phyloP scores from a whole-genome alignment of 345 rosid genomes.

The Ricinus communis region DNA sequence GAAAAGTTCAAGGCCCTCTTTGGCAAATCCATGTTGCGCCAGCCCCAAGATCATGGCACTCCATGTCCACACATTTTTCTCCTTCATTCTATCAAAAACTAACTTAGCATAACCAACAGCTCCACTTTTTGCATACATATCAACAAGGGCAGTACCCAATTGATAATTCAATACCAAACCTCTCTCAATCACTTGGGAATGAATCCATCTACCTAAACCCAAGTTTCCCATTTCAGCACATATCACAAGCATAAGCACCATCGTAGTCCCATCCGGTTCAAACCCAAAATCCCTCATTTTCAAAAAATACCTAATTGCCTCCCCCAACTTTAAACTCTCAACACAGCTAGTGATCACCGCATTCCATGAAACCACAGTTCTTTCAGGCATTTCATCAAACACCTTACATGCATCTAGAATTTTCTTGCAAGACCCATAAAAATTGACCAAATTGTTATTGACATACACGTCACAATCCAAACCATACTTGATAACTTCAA shows the following conservation, averaged over 20 bases:
- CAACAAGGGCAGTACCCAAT: conserved; percentile 80
- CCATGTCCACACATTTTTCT: conserved; percentile 86
- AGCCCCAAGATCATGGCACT: conserved; percentile 89
- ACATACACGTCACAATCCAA: conserved; percentile 65
- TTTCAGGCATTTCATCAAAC: conserved; percentile 70
- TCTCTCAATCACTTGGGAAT: conserved; percentile 55
- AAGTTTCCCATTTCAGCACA: conserved; percentile 58
- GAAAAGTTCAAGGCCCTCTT: conserved; percentile 59
- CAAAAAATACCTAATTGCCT: conserved; percentile 47
- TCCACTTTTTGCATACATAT: conserved; percentile 80
- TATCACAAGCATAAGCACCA: conserved; percentile 64
- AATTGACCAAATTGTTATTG: conserved; percentile 56
- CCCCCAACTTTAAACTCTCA: conserved; percentile 38
- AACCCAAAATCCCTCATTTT: conserved; percentile 51
- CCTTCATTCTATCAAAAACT: conserved; percentile 51
- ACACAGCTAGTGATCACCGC: conserved; percentile 60
- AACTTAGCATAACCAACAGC: conserved; percentile 44
- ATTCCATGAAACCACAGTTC: conserved; percentile 81
- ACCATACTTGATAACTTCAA: conserved; percentile 56
- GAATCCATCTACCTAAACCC: conserved; percentile 71
- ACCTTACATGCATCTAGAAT: conserved; percentile 48
- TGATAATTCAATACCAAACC: conserved; percentile 55
- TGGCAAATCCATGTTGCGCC: conserved; percentile 72
- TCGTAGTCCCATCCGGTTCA: conserved; percentile 66
- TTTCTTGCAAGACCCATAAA: conserved; percentile 69